Conservation (phyloP, 192 early-diverging fungal species). For the Coemansia sp. region DNA sequence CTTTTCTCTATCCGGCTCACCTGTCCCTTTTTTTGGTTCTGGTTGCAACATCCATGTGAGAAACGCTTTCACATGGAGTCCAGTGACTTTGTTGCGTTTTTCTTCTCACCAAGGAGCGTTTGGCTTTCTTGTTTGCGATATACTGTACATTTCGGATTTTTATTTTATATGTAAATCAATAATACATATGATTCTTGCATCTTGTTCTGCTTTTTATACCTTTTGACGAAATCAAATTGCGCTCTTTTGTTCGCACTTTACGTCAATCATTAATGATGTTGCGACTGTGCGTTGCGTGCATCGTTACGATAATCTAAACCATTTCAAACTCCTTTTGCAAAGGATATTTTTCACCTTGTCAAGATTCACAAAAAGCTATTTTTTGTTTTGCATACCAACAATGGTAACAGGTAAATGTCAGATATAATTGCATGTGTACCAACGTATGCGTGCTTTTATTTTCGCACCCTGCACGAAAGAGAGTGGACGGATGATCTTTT, state of each 20-base stretch:
- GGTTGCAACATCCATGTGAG: too few relatives aligned
- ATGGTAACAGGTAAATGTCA: background rate
- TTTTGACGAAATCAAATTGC: too few relatives aligned
- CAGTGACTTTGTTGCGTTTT: too few relatives aligned
- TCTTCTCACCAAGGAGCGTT: background rate
- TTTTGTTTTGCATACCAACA: background rate
- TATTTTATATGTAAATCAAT: background rate
- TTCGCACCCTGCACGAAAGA: background rate
- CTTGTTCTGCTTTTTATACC: too few relatives aligned
- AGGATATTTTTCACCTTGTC: background rate
- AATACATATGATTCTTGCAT: background rate
- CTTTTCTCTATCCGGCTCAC: too few relatives aligned
- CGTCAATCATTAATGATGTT: too few relatives aligned
- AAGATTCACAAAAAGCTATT: background rate
- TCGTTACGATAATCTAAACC: too few relatives aligned
- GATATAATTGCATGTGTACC: background rate
- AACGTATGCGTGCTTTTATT: background rate
- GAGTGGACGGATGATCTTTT: background rate
- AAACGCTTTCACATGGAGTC: too few relatives aligned
- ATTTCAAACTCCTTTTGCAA: too few relatives aligned
- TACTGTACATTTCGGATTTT: background rate
- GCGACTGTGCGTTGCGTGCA: background rate
- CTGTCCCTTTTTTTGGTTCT: too few relatives aligned
- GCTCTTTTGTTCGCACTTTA: too few relatives aligned
- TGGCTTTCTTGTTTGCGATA: slow-evolving; percentile 1